Conservation (phyloP, 2,329 filamentous ascomycete genomes). For the Pseudogymnoascus destructans region DNA sequence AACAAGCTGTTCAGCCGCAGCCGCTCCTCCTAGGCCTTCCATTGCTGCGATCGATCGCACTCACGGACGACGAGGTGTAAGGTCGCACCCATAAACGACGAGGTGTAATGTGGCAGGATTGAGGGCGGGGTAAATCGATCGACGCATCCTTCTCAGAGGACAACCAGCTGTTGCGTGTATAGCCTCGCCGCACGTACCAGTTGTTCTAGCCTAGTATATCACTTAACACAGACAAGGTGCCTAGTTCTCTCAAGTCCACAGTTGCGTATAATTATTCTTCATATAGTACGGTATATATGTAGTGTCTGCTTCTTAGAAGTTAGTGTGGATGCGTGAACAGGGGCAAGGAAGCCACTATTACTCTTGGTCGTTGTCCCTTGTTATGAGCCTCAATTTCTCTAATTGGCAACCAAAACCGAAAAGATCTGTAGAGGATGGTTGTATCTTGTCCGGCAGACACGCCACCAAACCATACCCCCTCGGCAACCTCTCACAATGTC, state of each 20-base stretch:
- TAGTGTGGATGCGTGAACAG: background rate
- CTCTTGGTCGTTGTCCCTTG: background rate
- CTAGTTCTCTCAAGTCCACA: background rate
- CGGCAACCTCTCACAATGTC: background rate
- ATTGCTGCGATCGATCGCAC: background rate
- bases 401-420: background rate
- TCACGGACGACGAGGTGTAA: background rate
- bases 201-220: background rate
- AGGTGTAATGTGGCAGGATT: background rate
- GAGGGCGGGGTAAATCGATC: background rate
- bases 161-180: background rate
- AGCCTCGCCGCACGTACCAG: background rate
- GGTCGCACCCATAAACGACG: background rate
- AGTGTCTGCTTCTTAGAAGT: background rate
- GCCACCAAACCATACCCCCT: background rate
- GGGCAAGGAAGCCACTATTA: background rate
- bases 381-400: background rate
- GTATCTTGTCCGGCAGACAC: background rate
- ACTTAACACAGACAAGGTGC: background rate
- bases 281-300: background rate
- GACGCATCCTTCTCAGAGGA: background rate
- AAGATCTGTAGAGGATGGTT: background rate
- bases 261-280: background rate
- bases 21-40: background rate
- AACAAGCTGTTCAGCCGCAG: background rate